Evolutionary conservation across 176 grass and related monocot species (phyloP).

Genomic region (Eleusine coracana): DNA sequence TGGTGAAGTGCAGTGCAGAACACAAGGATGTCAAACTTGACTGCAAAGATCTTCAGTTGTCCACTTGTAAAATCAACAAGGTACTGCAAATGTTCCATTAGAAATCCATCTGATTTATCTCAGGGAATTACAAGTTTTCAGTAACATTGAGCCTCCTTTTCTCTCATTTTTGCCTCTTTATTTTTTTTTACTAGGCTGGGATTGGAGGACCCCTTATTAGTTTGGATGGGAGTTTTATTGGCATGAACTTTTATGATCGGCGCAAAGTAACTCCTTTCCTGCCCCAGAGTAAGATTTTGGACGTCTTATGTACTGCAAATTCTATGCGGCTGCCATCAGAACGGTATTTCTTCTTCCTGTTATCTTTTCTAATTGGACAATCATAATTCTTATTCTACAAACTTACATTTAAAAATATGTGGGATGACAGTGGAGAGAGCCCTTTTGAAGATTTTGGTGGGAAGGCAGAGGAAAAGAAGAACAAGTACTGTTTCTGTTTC

Average conservation of each 20-base stretch:
- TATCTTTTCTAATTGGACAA: not conserved
- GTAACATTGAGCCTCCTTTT: not conserved
- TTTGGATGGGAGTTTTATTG: conserved; percentile 17
- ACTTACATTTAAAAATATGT: not conserved
- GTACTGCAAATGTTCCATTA: not conserved
- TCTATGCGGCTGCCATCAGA: not conserved
- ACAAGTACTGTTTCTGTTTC: too few relatives aligned
- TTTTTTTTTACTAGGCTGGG: conserved; percentile 9
- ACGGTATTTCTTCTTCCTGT: not conserved
- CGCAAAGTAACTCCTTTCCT: conserved; percentile 15
- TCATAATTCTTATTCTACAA: not conserved
- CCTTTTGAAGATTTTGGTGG: too few relatives aligned
- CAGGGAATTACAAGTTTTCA: not conserved
- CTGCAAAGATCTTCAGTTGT: conserved; percentile 20
- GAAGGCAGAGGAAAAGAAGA: not conserved
- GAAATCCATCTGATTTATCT: not conserved
- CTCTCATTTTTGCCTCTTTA: not conserved
- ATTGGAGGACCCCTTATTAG: conserved; percentile 34
- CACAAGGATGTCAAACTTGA: not conserved
- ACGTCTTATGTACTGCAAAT: not conserved
- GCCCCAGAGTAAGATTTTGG: not conserved
- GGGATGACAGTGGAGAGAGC: not conserved
- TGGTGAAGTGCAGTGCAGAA: not conserved
- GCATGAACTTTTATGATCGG: conserved; percentile 29
- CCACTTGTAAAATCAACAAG: conserved; percentile 41